A percentile compares a stretch with the other conserved stretches of the same genome.
Conservation (phyloP, 169 alveolate species). For the Cystoisospora suis region DNA sequence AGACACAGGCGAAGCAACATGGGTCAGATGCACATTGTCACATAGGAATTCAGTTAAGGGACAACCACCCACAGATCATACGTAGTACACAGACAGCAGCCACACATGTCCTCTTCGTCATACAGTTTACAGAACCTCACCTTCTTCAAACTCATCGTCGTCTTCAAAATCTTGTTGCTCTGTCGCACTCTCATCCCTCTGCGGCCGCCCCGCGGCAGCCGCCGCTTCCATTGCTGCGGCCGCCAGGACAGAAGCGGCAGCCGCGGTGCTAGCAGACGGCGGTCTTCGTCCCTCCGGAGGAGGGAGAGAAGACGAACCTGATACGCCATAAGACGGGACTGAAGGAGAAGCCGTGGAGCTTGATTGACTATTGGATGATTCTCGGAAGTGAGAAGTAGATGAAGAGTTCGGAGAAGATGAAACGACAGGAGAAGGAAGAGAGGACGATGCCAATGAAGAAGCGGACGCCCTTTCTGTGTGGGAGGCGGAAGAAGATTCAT, state of each 20-base stretch:
- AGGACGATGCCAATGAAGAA: not conserved
- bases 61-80: too few relatives aligned
- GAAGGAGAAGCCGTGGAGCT: not conserved
- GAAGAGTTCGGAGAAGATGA: not conserved
- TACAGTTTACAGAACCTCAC: not conserved
- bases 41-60: too few relatives aligned
- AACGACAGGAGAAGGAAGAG: not conserved
- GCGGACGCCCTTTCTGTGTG: not conserved
- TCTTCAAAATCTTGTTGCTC: not conserved
- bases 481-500: not conserved
- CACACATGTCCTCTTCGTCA: too few relatives aligned
- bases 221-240: slow-evolving; percentile 25
- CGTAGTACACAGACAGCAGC: too few relatives aligned
- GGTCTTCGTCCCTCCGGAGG: too few relatives aligned
- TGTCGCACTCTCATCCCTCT: not conserved
- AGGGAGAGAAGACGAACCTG: not conserved
- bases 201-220: slow-evolving; percentile 15
- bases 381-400: not conserved
- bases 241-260: not conserved
- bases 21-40: too few relatives aligned
- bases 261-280: not conserved
- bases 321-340: not conserved
- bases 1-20: too few relatives aligned
- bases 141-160: slow-evolving; percentile 17
- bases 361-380: not conserved